Evolutionary conservation across 2,329 filamentous ascomycete genomes (phyloP), one percentile per base, ranked within the genome.

Genomic region (Aspergillus pseudoviridinutans): DNA sequence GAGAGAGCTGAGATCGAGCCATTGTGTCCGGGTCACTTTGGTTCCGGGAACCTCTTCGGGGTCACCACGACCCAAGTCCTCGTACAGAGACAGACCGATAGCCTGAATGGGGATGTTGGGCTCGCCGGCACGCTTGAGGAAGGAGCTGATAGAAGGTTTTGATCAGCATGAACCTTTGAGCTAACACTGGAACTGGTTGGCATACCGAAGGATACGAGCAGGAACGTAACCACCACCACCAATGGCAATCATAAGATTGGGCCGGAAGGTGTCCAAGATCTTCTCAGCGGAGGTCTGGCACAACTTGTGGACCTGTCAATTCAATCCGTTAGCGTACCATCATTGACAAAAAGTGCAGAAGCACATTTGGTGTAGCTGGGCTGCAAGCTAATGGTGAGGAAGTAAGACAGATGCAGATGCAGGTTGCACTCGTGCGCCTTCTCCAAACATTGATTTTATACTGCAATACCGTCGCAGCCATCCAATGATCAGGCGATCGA

Each of bases 41-140:
- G 91, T 97, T 65, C 93, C 93, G 47, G 89, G 88, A 62, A 83
- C 79, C 79, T 99, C 94, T 69, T 91, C 82, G 57, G 81, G 78
- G 53, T 79, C 79, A 58, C 84, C 82, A 61, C 82, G 81, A 59
- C 80, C 80, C 50, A 97, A 88, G 62, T 87, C 83, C 80, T 99
- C 94, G 82, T 99, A 99, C 56, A 99, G 87, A 24, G 93, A 97
- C 63, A 99, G 88, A 51, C 94, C 94, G 75, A 99, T 99, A 64
- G 94, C 94, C 83, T 99, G 94, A 78, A 99, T 99, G 66, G 94
- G 93, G 71, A 99, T 99, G 81, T 99, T 99, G 77, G 92, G 87
- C 61, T 82, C 84, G 67, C 89, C 91, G 59, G 90, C 83, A 73
- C 87, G 85, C 83, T 96, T 97, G 76, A 99, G 89, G 83, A 99